Evolutionary conservation across 805 yeast species (phyloP), one percentile per base, ranked within the genome.

Genomic region (Monosporozyma unispora): DNA sequence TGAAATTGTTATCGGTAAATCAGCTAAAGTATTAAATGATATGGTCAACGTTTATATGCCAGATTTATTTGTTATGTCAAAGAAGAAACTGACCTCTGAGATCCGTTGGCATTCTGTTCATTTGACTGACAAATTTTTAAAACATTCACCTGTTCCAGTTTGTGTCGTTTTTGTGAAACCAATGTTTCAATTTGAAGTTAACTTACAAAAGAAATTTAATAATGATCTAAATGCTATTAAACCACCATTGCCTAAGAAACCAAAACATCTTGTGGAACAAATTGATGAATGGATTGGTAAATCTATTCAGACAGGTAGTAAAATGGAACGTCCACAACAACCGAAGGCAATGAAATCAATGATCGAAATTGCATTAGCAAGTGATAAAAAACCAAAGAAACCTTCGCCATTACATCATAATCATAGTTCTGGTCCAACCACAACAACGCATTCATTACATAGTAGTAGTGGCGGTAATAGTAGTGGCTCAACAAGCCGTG

Each of bases 11-110:
- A 45, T 67, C 12, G 70, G 67, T 10, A 56, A 54, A 35, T 59
- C 63, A 0, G 52, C 52, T 25, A 51, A 59, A 43, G 50, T 58
- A 5, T 44, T 66, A 18, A 39, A 55, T 18, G 67, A 65, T 42
- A 63, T 67, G 39, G 54, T 59, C 8, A 64, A 65, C 51, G 59
- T 61, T 10, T 65, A 67, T 48, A 54, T 57, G 3, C 70, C 70
- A 16, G 67, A 67, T 48, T 48, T 67, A 22, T 53, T 61, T 28
- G 61, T 64, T 1, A 52, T 61, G 8, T 50, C 60, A 2, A 58
- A 63, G 56, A 61, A 47, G 52, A 58, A 49, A 56, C 54, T 43
- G 61, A 59, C 23, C 53, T 50, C 45, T 38, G 61, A 18, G 57
- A 44, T 62, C 1, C 52, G 51, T 22, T 60, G 60, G 59, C 63